Conservation (phyloP, 2,329 filamentous ascomycete genomes). For the Biscogniauxia mediterranea region DNA sequence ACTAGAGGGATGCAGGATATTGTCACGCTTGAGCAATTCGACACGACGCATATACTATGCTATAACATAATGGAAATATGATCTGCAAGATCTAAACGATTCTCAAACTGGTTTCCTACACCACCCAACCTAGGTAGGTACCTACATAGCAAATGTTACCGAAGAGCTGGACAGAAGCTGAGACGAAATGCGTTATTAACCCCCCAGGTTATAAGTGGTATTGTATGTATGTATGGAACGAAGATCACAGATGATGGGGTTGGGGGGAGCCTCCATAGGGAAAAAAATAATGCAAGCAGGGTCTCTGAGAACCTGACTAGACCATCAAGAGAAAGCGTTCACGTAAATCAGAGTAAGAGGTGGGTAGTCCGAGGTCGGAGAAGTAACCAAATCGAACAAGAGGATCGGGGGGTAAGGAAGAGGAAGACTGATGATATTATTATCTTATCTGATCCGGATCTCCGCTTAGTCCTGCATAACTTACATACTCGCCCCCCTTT, state of each 20-base stretch:
- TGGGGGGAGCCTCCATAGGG: background rate
- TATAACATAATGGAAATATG: background rate
- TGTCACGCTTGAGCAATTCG: background rate
- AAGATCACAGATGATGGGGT: background rate
- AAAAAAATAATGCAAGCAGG: background rate
- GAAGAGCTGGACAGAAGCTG: background rate
- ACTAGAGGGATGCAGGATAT: no score
- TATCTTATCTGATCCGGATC: constrained; percentile 25
- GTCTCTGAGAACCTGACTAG: background rate
- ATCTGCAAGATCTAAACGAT: background rate
- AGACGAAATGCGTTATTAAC: background rate
- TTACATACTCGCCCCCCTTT: background rate
- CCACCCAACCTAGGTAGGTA: no score
- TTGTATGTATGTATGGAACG: background rate
- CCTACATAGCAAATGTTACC: background rate
- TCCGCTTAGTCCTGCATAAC: constrained; percentile 1
- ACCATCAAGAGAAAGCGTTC: background rate
- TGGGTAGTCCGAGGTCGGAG: background rate
- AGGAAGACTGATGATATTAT: background rate
- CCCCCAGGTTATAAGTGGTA: background rate
- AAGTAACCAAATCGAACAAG: background rate
- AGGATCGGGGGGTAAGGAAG: no score
- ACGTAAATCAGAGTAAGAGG: background rate
- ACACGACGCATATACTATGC: background rate
- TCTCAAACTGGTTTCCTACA: background rate